phyloP scores from a whole-genome alignment of 179 eudicot genomes.

The Amaranthus tricolor region DNA sequence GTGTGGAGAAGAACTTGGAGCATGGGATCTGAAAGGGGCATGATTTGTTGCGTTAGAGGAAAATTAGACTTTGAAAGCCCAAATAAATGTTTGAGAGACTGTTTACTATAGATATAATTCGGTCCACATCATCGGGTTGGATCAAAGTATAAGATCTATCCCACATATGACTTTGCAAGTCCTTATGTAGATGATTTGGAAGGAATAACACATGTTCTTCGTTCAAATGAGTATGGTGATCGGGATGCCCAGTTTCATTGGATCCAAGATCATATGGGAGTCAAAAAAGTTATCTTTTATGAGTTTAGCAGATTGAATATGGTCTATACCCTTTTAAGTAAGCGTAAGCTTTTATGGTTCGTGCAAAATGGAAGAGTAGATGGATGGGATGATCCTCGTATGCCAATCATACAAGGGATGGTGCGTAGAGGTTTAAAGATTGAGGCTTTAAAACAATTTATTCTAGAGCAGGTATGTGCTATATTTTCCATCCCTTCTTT shows the following conservation, averaged over 20 bases:
- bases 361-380: constrained; percentile 76
- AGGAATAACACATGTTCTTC: constrained; percentile 82
- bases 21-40: constrained; percentile 70
- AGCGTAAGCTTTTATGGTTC: constrained; percentile 47
- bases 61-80: constrained; percentile 82
- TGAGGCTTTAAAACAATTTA: constrained; percentile 67
- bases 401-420: constrained; percentile 79
- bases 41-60: constrained; percentile 74
- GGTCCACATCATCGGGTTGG: constrained; percentile 76
- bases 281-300: constrained; percentile 57
- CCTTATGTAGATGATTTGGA: constrained; percentile 90
- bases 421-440: constrained; percentile 71
- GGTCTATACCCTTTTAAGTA: constrained; percentile 92
- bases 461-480: constrained; percentile 60
- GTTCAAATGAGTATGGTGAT: constrained; percentile 86
- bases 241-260: constrained; percentile 77
- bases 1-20: constrained; percentile 51
- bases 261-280: constrained; percentile 78
- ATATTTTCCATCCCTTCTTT: too few species aligned
- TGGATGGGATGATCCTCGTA: constrained; percentile 83
- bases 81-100: constrained; percentile 70
- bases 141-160: constrained; percentile 71
- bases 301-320: constrained; percentile 75
- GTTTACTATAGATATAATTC: constrained; percentile 84
- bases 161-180: constrained; percentile 86